Base-by-base conservation (phyloP, 495 filamentous ascomycete genomes). In the Aspergillus incahuasiensis region DNA sequence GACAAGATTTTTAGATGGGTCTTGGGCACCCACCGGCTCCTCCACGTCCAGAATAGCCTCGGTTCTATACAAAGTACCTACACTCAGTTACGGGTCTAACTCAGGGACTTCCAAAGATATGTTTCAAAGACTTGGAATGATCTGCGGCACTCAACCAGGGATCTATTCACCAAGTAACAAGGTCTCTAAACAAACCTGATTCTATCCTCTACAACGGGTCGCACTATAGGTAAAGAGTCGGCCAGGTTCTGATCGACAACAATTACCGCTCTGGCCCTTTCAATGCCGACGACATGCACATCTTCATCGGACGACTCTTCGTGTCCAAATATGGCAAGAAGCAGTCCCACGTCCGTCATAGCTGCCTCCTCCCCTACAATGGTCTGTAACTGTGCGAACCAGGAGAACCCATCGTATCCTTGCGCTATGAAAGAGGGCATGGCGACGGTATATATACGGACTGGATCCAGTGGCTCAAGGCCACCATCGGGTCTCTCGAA, bases 151-250 rank as follows among this genome's bases (percentile, higher is more conserved):
- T n/a, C n/a, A n/a, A n/a, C n/a, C n/a, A n/a, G n/a, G 18, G 13
- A 40, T 40, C 13, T 40, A 40, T 40, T 35, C 12, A 11, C 6
- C 4, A 44, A 25, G 16, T 12, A 1, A 46, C 5, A 21, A 2
- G 2, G 1, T 19, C 12, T 46, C 21, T 46, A 28, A 28, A 46
- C 30, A n/a, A 49, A 49, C 12, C 32, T 39, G 9, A 49, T 49
- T 49, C 47, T 49, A 49, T 39, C 30, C 18, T 49, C 47, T 49
- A 49, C 30, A 35, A 49, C 20, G 39, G 47, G 47, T n/a, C 20
- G 32, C 47, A 49, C 47, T 9, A 49, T 49, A 1, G 47, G 47
- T 19, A 49, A 24, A 22, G 47, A 49, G 20, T 49, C 47, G 6
- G 15, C 6, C 1, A 32, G 47, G 12, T 16, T 49, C 18, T 38